phyloP scores from a whole-genome alignment of 805 yeast species.

The Myxozyma udenii region DNA sequence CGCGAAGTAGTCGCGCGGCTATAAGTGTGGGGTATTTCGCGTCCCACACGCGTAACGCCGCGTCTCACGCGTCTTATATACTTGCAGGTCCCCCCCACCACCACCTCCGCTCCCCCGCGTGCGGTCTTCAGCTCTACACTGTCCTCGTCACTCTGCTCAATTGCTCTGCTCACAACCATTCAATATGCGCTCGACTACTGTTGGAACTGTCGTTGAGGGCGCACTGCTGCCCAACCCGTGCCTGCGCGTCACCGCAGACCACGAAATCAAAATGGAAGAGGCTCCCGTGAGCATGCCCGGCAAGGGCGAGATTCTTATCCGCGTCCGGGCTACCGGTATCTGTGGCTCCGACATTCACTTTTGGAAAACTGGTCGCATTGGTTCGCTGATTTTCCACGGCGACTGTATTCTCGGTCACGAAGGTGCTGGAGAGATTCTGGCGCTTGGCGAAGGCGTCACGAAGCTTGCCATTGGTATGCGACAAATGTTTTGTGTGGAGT shows the following conservation, averaged over 20 bases:
- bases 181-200: too few relatives aligned
- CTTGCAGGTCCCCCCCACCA: too few relatives aligned
- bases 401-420: constrained; percentile 72
- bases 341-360: constrained; percentile 3
- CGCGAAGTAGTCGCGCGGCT: too few relatives aligned
- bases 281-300: constrained; percentile 1
- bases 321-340: not conserved
- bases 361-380: constrained; percentile 73
- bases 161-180: too few relatives aligned
- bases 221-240: constrained; percentile 2
- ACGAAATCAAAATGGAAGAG: constrained; percentile 8
- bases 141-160: too few relatives aligned
- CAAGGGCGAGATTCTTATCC: not conserved
- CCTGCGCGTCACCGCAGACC: constrained; percentile 5
- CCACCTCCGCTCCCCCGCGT: too few relatives aligned
- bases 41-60: too few relatives aligned
- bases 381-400: constrained; percentile 64
- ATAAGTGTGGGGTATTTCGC: too few relatives aligned
- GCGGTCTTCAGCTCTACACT: too few relatives aligned
- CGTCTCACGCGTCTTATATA: too few relatives aligned
- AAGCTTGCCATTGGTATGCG: constrained; percentile 47
- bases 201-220: too few relatives aligned
- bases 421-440: constrained; percentile 46
- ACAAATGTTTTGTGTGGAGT: not conserved
- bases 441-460: constrained; percentile 48